phyloP scores from a whole-genome alignment of 1,139 yeast species.

The Suhomyces choctaworum region DNA sequence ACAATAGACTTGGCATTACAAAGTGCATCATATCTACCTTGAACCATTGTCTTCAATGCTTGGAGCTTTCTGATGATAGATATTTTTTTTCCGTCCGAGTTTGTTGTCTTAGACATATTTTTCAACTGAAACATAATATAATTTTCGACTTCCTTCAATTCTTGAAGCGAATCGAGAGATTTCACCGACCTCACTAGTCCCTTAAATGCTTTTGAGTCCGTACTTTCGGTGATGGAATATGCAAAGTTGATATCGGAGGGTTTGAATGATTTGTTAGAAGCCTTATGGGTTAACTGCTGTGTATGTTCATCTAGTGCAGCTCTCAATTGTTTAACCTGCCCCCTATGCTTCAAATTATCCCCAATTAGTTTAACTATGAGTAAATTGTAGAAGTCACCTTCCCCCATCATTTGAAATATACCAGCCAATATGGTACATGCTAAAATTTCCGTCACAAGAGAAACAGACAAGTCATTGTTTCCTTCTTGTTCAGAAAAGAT shows the following conservation, averaged over 20 bases:
- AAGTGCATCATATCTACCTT: conserved; percentile 8
- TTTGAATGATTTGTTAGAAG: conserved; percentile 7
- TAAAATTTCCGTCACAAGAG: conserved; percentile 63
- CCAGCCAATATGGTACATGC: conserved; percentile 51
- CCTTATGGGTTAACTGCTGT: conserved; percentile 13
- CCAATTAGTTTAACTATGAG: conserved; percentile 62
- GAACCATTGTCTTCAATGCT: conserved; percentile 13
- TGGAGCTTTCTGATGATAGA: conserved; percentile 15
- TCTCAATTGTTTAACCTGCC: conserved; percentile 72
- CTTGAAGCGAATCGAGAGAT: conserved; percentile 20
- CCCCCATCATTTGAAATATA: conserved; percentile 57
- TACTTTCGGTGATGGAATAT: conserved; percentile 22
- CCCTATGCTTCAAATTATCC: conserved; percentile 67
- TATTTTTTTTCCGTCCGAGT: conserved; percentile 8
- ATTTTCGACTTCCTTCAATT: conserved; percentile 24
- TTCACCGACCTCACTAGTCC: conserved; percentile 19
- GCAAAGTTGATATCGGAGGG: conserved; percentile 3
- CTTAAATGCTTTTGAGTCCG: conserved; percentile 42
- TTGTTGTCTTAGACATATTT: conserved; percentile 7
- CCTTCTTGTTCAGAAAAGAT: conserved; percentile 53
- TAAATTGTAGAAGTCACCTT: conserved; percentile 78
- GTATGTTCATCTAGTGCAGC: conserved; percentile 71
- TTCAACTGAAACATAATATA: conserved; percentile 23
- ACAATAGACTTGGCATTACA: background rate
- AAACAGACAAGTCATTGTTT: conserved; percentile 47